Base-by-base conservation (phyloP, 2,329 filamentous ascomycete species). In the Tolypocladium sp. region DNA sequence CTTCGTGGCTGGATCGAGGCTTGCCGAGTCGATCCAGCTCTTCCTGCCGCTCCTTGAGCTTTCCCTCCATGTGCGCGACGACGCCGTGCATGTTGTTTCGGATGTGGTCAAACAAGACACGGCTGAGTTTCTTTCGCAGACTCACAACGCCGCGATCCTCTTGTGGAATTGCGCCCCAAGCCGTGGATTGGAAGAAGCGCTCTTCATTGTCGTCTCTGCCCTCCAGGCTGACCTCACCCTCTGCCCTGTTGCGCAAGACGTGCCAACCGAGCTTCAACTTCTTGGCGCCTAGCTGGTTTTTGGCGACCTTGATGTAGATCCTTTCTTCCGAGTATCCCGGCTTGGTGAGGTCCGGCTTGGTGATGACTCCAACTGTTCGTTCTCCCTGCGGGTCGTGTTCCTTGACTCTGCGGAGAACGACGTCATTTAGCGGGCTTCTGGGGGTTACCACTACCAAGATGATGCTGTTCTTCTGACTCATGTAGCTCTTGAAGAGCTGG, bases 301-400 rank as follows among this genome's bases (percentile, higher is more conserved):
- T 67, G 2, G 69, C 68, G 0, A 76, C 57, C n/a, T 63, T 62
- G 1, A 75, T 62, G 60, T 74, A 81, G 2, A 61, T 67, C 1
- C 59, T 61, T 58, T 83, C 76, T 5, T 75, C 73, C 0, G 70
- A 67, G 0, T 74, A 74, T 0, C 73, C 75, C 0, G 68, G 57
- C 1, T 63, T 65, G 0, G 80, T 86, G 58, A 86, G 67, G 62
- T 84, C 82, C 0, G 79, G 79, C 65, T 84, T 84, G 0, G 82
- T 86, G 58, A 86, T 77, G 58, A 86, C 77, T 0, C 82, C 80
- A 0, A 86, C 68, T 0, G 82, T 86, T 2, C 82, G 76, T 2
- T 69, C 62, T 17, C 74, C 72, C 1, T 72, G 63, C 1, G 71
- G 70, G 61, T 85, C 81, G 37, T 78, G 65, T 17, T 71, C 64